Base-by-base conservation (phyloP, 805 yeast species). In the Ogataea pini region DNA sequence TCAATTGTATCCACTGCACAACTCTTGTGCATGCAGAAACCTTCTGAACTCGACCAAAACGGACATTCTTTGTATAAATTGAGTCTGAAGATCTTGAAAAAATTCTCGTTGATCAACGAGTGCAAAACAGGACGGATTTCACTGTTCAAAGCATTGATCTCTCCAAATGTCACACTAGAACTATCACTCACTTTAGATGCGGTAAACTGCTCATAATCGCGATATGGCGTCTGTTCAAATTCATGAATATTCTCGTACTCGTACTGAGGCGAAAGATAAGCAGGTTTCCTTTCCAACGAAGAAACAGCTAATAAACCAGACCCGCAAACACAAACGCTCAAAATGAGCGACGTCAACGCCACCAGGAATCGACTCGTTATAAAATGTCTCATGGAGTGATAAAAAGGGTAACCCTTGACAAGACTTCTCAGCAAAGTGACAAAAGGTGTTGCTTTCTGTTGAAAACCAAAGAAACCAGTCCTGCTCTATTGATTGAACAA, bases 1-100 rank as follows among this genome's bases (percentile, higher is more conserved):
- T 83, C 88, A 10, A 87, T 78, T 2, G 89, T 79, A 63, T 90
- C 96, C 36, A 90, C 96, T 0, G 96, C 95, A 69, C 97, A 90
- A 47, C 89, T 85, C 54, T 88, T 77, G 61, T 89, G 88, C 52
- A 90, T 87, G 64, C 97, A 90, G 60, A 86, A 82, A 36, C 91
- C 95, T 41, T 76, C 76, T 60, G 77, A 76, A 57, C 83, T 89
- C 55, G 81, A 80, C 90, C 89, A 87, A 65, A 86, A 90, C 22
- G 96, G 92, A 67, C 99, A 90, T 64, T 80, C 79, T 54, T 77
- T 85, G 67, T 82, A 89, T 48, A 94, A 73, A 61, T 94, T 90
- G 47, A 94, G 77, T 64, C 89, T 84, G 73, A 89, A 94, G 64
- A 87, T 89, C 55, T 85, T 80, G 79, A 94, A 92, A 68, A 88